A percentile compares a stretch with the other conserved stretches of the same genome.
These are phyloP conservation scores for Eucalyptus sideroxylon DNA, from an alignment of 345 rosid genomes.

Conservation along the genomic window DNA sequence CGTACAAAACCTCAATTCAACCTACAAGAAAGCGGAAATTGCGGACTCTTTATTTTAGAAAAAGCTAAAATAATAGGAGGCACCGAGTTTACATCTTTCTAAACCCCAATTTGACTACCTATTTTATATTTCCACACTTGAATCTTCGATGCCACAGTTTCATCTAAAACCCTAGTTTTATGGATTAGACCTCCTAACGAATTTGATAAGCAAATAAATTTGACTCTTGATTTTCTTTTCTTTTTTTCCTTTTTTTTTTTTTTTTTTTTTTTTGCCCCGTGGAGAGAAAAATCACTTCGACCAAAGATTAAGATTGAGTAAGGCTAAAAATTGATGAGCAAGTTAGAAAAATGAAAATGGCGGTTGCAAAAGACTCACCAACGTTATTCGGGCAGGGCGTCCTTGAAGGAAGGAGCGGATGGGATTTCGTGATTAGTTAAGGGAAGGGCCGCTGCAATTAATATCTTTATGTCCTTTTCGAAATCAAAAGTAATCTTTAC, in stretches of 20 bases:
- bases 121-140: background rate
- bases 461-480: background rate
- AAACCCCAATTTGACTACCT: background rate
- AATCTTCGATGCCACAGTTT: background rate
- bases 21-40: background rate
- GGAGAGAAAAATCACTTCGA: background rate
- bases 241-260: fast-evolving
- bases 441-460: background rate
- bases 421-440: background rate
- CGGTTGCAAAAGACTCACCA: background rate
- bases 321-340: background rate
- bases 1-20: background rate
- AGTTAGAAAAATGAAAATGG: background rate
- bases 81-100: background rate
- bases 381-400: background rate
- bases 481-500: background rate
- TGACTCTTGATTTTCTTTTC: background rate
- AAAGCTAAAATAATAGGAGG: background rate
- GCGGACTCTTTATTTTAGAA: background rate
- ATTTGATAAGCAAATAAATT: background rate
- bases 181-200: background rate
- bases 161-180: background rate
- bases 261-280: fast-evolving
- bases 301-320: background rate
- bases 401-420: background rate